Base-by-base conservation (phyloP, 768 basidiomycete genomes). In the Nidularia sp. region DNA sequence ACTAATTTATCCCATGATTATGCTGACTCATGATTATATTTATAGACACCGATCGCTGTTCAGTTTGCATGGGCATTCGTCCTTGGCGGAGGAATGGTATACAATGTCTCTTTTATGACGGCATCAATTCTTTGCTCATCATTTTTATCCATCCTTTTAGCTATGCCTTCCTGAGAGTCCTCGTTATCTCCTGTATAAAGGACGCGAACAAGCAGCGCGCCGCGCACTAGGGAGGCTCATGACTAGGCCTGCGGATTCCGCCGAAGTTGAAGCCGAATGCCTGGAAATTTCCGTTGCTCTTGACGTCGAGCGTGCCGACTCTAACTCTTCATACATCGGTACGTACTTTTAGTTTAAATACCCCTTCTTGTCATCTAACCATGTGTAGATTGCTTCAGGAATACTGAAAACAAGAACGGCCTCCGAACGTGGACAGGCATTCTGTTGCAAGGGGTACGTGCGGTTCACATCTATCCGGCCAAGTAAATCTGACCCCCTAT, bases 351-450 rank as follows among this genome's bases (percentile, higher is more conserved):
- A 18, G 18, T 18, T 18, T 18, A 18, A 18, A 18, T 18, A 18
- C 18, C 18, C 18, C 18, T 18, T 18, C 18, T 18, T 18, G 18
- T 18, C 18, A 46, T 46, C 9, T 10, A 15, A 10, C 15, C 39
- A 15, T 41, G 10, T 10, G 55, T 78, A 54, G 83, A 86, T 59
- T 74, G 71, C 58, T 76, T 76, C 62, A 70, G 49, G 57, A 74
- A 79, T 58, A 81, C 77, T 68, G 78, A 83, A 58, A 90, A 89
- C 61, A 67, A 64, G 55, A 72, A 72, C 60, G 62, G 79, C 41
- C 79, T 86, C 61, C 82, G 89, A 55, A 91, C 88, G n/a, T 75
- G 85, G 67, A 84, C 88, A 48, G 92, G 92, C 60, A 87, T 90
- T 57, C 77, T 83, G 1, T 29, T 32, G 15, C 47, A 48, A 34